Base-by-base conservation (phyloP, 257 asterid genomes). In the Scutellaria baicalensis region DNA sequence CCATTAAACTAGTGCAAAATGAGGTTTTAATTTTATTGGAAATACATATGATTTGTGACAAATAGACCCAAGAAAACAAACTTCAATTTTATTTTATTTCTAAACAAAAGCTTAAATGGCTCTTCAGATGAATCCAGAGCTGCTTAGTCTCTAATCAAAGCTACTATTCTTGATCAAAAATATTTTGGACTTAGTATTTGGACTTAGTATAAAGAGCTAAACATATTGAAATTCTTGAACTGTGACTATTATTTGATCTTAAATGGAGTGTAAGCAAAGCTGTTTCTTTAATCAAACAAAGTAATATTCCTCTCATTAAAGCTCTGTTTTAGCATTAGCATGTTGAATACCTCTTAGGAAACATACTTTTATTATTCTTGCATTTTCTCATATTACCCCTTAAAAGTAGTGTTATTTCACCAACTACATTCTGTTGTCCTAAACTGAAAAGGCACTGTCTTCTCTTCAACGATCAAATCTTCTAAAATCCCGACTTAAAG, bases 1-100 rank as follows among this genome's bases (percentile, higher is more conserved):
- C 78, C 84, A 76, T 54, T 38, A 54, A 13, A 13, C 14, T 48
- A 64, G 58, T 59, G 17, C 43, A 61, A 50, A 40, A 17, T 27
- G 64, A 66, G 50, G 59, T 62, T 39, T 56, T 66, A 38, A 36
- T 20, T 63, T 9, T 16, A 13, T 35, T 70, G 23, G 21, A 35
- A 39, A 57, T 67, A 4, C 23, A 10, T 43, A 47, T 49, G 38
- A 52, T 54, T 47, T 17, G 70, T 60, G 40, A 48, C 16, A 54
- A 14, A 55, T 54, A 51, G 40, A 49, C 66, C 13, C 18, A 66
- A 45, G 9, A 43, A 40, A 68, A 14, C 27, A n/a, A 35, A 14
- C 7, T 33, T 66, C 14, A 40, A 51, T 51, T n/a, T 6, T 17
- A 16, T 17, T 47, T 11, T 45, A 45, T n/a, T 13, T 12, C 3